These are phyloP conservation scores for Aspergillus aculeatinus DNA, from an alignment of 2,329 filamentous ascomycete species.

Conservation along the genomic window DNA sequence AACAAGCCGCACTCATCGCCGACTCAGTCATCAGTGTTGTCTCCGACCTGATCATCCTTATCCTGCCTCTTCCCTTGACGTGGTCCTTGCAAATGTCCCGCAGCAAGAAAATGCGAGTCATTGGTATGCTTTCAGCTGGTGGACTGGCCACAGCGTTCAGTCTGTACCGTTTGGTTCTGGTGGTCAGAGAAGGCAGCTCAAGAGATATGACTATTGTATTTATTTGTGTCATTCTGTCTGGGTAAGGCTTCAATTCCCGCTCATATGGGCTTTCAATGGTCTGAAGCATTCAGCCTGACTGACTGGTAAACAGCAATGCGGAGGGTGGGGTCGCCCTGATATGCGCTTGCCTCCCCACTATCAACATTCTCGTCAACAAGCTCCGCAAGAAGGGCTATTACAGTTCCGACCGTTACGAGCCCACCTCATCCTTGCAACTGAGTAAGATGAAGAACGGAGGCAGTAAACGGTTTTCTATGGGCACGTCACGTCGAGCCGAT, in stretches of 20 bases:
- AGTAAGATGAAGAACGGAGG: slow-evolving; percentile 23
- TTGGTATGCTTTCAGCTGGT: slow-evolving; percentile 39
- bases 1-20: slow-evolving; percentile 37
- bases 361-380: slow-evolving; percentile 32
- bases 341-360: slow-evolving; percentile 38
- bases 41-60: slow-evolving; percentile 38
- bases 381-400: slow-evolving; percentile 24
- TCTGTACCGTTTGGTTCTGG: slow-evolving; percentile 39
- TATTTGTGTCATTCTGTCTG: slow-evolving; percentile 37
- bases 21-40: slow-evolving; percentile 42
- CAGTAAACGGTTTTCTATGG: slow-evolving; percentile 19
- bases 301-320: slow-evolving; percentile 30
- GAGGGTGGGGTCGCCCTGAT: slow-evolving; percentile 40
- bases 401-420: slow-evolving; percentile 29
- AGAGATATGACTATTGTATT: slow-evolving; percentile 38
- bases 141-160: slow-evolving; percentile 41
- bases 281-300: neutral
- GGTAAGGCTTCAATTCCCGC: slow-evolving; percentile 28
- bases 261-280: no score
- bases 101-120: slow-evolving; percentile 38
- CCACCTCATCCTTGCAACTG: slow-evolving; percentile 28
- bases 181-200: slow-evolving; percentile 31
- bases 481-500: slow-evolving; percentile 17
- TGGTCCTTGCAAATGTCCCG: slow-evolving; percentile 41
- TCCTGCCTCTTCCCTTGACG: slow-evolving; percentile 39